Percentiles rank a stretch among this genome's conserved stretches.
Conservation (phyloP, 1,139 yeast genomes). For the Magnusiomyces magnusii region DNA sequence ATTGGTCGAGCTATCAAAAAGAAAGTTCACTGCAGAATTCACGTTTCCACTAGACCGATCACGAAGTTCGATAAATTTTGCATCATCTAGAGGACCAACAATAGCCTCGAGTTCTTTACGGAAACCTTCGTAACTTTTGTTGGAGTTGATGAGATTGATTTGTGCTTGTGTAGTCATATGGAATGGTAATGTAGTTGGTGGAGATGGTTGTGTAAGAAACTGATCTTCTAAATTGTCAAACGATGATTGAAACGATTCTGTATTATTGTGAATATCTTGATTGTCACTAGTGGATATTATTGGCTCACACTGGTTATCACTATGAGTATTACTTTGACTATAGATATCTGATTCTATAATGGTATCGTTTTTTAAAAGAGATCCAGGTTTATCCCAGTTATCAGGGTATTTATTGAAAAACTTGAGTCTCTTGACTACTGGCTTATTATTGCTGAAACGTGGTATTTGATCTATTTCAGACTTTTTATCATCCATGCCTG, state of each 20-base stretch:
- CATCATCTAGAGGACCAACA: slow-evolving; percentile 23
- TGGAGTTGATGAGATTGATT: neutral
- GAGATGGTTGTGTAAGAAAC: neutral
- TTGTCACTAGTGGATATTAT: neutral
- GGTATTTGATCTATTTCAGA: neutral
- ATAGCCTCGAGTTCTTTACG: slow-evolving; percentile 22
- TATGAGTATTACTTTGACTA: neutral
- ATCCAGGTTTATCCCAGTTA: neutral
- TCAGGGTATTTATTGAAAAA: slow-evolving; percentile 7
- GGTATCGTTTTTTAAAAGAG: neutral
- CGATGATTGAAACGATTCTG: neutral
- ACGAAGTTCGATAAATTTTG: slow-evolving; percentile 17
- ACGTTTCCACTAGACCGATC: slow-evolving; percentile 25
- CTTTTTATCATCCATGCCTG: neutral
- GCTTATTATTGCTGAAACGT: neutral
- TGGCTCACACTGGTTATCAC: neutral
- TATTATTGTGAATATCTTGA: neutral
- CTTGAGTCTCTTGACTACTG: slow-evolving; percentile 1
- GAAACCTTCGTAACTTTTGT: slow-evolving; percentile 10
- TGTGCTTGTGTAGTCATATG: slow-evolving; percentile 1
- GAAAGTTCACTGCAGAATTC: slow-evolving; percentile 28
- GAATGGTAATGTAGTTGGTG: neutral
- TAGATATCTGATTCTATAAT: neutral
- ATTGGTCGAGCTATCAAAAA: slow-evolving; percentile 20
- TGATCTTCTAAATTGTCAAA: neutral